phyloP scores from a whole-genome alignment of 306 rosid genomes.

The Quercus parvula region DNA sequence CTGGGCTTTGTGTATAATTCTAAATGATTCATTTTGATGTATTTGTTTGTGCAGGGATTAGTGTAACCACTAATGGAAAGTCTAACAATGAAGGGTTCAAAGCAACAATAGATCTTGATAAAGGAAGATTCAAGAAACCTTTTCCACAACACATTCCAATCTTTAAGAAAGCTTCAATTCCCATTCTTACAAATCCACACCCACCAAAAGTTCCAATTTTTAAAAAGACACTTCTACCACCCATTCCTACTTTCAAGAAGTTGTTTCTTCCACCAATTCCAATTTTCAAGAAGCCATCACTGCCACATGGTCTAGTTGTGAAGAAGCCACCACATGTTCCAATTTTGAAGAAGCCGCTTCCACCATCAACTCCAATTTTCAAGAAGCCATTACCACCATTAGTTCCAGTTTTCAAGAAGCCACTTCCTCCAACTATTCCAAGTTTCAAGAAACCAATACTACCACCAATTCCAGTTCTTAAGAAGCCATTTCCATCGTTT shows the following conservation, averaged over 20 bases:
- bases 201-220: not conserved
- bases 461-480: not conserved
- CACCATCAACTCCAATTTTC: not conserved
- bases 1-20: too few species aligned
- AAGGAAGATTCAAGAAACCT: not conserved
- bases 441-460: slow-evolving; percentile 18
- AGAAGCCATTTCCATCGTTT: not conserved
- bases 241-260: not conserved
- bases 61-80: not conserved
- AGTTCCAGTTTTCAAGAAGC: slow-evolving; percentile 5
- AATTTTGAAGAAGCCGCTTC: not conserved
- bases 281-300: not conserved
- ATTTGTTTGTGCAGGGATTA: not conserved
- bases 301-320: not conserved
- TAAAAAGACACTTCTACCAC: slow-evolving; percentile 20
- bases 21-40: not conserved
- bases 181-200: too few species aligned
- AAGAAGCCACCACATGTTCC: not conserved
- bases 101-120: not conserved
- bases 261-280: not conserved
- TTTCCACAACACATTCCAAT: too few species aligned
- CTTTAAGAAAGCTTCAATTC: too few species aligned
- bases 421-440: slow-evolving; percentile 11
- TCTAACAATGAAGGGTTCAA: not conserved
- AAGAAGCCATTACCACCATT: not conserved